These are phyloP conservation scores for Ustilaginoidea virens DNA, from an alignment of 2,329 filamentous ascomycete genomes.

Conservation along the genomic window DNA sequence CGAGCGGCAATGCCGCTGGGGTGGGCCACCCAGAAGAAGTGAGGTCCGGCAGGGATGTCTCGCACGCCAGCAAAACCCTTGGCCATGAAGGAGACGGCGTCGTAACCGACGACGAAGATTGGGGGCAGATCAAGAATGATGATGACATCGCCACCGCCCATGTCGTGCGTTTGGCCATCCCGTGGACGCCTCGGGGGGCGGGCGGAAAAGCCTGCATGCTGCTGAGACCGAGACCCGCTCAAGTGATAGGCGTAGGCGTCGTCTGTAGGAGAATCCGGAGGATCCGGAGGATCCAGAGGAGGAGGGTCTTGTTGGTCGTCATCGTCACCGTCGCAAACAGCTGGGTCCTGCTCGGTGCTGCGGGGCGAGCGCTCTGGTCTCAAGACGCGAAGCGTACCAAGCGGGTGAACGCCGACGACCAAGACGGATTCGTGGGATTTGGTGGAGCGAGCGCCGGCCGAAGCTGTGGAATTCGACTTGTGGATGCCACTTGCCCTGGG, in stretches of 20 bases:
- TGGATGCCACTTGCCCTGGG: conserved; percentile 13
- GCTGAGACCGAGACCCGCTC: not conserved
- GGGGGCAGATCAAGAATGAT: conserved; percentile 35
- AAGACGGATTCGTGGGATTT: conserved; percentile 22
- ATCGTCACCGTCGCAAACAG: conserved; percentile 7
- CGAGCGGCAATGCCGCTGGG: conserved; percentile 30
- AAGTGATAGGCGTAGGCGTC: conserved; percentile 1
- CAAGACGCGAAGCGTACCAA: conserved; percentile 27
- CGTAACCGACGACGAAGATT: conserved; percentile 36
- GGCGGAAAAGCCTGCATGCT: not conserved
- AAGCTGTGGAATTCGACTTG: conserved; percentile 20
- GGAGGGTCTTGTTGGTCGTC: conserved; percentile 15
- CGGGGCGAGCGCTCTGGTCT: conserved; percentile 9
- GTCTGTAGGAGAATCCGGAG: conserved; percentile 6
- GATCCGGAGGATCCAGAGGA: conserved; percentile 17
- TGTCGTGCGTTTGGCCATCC: conserved; percentile 11
- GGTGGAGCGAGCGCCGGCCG: conserved; percentile 12
- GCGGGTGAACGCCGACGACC: conserved; percentile 23
- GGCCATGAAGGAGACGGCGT: conserved; percentile 31
- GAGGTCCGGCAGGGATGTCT: conserved; percentile 37
- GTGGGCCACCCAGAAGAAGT: conserved; percentile 44
- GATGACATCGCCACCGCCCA: conserved; percentile 32
- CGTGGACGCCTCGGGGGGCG: conserved; percentile 2
- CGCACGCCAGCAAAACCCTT: conserved; percentile 36
- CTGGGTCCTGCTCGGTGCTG: not conserved